Conservation (phyloP, 768 basidiomycete genomes). For the Clitopilus passeckerianus region DNA sequence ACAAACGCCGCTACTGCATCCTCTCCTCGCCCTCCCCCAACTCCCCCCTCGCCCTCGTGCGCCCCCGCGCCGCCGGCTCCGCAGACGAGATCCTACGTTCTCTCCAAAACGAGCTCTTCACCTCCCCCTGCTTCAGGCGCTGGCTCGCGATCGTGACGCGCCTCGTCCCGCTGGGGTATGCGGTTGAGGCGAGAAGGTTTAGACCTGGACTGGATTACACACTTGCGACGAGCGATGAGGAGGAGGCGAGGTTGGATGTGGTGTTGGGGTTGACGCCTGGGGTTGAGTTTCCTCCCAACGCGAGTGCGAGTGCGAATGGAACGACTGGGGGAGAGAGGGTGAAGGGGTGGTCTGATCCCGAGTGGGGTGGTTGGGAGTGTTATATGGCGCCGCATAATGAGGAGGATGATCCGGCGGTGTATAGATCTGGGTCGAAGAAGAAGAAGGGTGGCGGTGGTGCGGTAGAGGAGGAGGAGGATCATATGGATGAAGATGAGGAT, state of each 20-base stretch:
- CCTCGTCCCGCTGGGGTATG: conserved; percentile 66
- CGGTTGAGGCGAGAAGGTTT: conserved; percentile 82
- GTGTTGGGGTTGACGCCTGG: conserved; percentile 83
- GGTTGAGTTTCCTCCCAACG: conserved; percentile 12
- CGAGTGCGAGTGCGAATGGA: conserved; percentile 17
- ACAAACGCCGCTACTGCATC: conserved; percentile 89
- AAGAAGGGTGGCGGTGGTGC: not conserved
- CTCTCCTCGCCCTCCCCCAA: conserved; percentile 39
- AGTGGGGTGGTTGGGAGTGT: conserved; percentile 97
- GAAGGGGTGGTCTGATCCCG: conserved; percentile 63
- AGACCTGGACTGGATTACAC: conserved; percentile 94
- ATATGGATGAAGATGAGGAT: conserved; percentile 33
- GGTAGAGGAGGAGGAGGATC: conserved; percentile 32
- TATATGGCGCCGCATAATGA: conserved; percentile 95
- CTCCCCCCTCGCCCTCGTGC: conserved; percentile 41
- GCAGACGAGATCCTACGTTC: conserved; percentile 55
- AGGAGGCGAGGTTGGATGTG: conserved; percentile 78
- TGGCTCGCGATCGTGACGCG: conserved; percentile 77
- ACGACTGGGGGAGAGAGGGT: conserved; percentile 23
- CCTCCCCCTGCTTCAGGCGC: conserved; percentile 81
- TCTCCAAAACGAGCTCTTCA: conserved; percentile 75
- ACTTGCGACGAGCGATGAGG: conserved; percentile 82
- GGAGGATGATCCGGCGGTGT: conserved; percentile 94
- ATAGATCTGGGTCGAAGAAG: conserved; percentile 42
- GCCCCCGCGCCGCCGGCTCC: conserved; percentile 47